Base-by-base conservation (phyloP, 176 grass and related monocot species). In the Oryza australiensis region DNA sequence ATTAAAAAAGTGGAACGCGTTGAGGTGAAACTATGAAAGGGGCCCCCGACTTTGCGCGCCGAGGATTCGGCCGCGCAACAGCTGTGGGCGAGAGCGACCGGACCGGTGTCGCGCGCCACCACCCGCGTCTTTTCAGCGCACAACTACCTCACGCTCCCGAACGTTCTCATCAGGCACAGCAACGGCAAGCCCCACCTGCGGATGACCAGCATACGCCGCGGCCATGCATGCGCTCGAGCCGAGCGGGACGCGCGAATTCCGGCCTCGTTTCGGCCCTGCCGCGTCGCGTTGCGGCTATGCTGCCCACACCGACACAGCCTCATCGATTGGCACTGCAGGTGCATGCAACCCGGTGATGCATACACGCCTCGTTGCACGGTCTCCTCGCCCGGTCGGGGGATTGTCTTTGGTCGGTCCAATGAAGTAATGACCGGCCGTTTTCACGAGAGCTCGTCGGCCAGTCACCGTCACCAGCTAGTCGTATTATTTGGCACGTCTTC, bases 191-290 rank as follows among this genome's bases (percentile, higher is more conserved):
- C 15, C 43, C 72, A 11, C 62, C n/a, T 13, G 41, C 27, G n/a
- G 14, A 69, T 18, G 45, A 23, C 11, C 73, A 32, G 4, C 66
- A 4, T 65, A 69, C 69, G 59, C 29, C 41, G 38, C 3, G 27
- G 38, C 83, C 37, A 35, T 26, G 51, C 30, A 18, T 40, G 40
- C 75, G 69, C 76, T 12, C 4, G 41, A 9, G 57, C 6, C n/a
- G n/a, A n/a, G n/a, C n/a, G n/a, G 53, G 45, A 51, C 75, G 65
- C 74, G 83, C 53, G 74, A 71, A 33, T 77, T 27, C 83, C 0
- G 64, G 64, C 18, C 9, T 9, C 16, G 57, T 29, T 45, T 62
- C 64, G 12, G 37, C 24, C 15, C 24, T 16, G 37, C 33, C 64
- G 35, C 46, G 16, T 73, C 80, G 20, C 33, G 9, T 37, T 28